These are phyloP conservation scores for Neophaeococcomyces aloes DNA, from an alignment of 2,329 filamentous ascomycete genomes.

Conservation along the genomic window DNA sequence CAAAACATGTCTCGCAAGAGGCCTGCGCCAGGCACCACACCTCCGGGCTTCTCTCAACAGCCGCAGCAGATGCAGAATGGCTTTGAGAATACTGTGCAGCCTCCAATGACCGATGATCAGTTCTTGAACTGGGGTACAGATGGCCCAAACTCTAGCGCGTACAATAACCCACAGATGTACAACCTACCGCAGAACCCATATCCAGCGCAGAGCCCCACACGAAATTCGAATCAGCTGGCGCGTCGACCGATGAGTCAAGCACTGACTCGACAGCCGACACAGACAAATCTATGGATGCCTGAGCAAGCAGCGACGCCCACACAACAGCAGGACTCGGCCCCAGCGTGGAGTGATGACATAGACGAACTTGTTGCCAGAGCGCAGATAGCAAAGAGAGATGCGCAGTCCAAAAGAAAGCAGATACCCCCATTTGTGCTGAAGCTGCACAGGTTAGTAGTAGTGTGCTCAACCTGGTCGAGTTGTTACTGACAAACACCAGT, in stretches of 20 bases:
- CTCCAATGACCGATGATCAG: slow-evolving; percentile 41
- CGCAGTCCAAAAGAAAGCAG: slow-evolving; percentile 81
- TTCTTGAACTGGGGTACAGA: slow-evolving; percentile 46
- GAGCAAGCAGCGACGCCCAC: not conserved
- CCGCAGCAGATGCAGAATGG: slow-evolving; percentile 38
- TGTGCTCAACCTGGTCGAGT: not conserved
- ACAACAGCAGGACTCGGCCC: slow-evolving; percentile 32
- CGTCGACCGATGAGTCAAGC: slow-evolving; percentile 31
- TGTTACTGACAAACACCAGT: slow-evolving; percentile 38
- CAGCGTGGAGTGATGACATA: slow-evolving; percentile 49
- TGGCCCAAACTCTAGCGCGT: slow-evolving; percentile 22
- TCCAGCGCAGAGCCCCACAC: slow-evolving; percentile 39
- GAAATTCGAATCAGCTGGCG: slow-evolving; percentile 33
- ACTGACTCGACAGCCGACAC: slow-evolving; percentile 3
- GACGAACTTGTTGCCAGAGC: slow-evolving; percentile 72
- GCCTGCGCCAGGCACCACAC: slow-evolving; percentile 59
- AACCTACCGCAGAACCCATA: slow-evolving; percentile 20
- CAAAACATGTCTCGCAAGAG: slow-evolving; percentile 53
- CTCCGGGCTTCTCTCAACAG: slow-evolving; percentile 48
- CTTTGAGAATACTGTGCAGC: slow-evolving; percentile 30
- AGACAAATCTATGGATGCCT: not conserved
- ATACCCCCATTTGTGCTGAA: slow-evolving; percentile 98
- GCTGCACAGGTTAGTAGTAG: slow-evolving; percentile 66
- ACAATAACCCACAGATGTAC: not conserved
- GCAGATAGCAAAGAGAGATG: slow-evolving; percentile 71